A percentile compares a stretch with the other conserved stretches of the same genome.
Evolutionary conservation across 192 early-diverging fungal genomes (phyloP).

Genomic region (Entrophospora sp.): DNA sequence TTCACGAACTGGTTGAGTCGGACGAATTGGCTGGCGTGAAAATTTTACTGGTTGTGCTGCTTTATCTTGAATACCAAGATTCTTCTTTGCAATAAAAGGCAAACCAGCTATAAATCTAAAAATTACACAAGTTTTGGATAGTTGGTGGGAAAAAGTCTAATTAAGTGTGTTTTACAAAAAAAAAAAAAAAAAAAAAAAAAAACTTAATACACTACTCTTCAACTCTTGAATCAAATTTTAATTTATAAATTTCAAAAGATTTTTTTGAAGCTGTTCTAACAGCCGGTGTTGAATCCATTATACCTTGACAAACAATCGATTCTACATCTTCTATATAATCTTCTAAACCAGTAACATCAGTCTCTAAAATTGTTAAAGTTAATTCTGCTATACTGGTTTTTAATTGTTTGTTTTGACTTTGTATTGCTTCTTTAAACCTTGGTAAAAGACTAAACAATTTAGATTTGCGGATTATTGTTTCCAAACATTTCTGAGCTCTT

Average conservation of each 20-base stretch:
- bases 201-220: conserved; percentile 1
- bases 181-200: background rate
- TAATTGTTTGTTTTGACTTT: conserved; percentile 54
- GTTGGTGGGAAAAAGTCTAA: background rate
- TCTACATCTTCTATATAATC: conserved; percentile 35
- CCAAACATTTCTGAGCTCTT: conserved; percentile 51
- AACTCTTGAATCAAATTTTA: conserved; percentile 28
- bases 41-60: background rate
- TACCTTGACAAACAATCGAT: conserved; percentile 34
- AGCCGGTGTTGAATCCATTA: conserved; percentile 39
- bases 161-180: background rate
- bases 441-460: conserved; percentile 45
- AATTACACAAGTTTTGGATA: background rate
- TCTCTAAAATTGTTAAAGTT: conserved; percentile 42
- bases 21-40: too few relatives aligned
- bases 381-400: conserved; percentile 53
- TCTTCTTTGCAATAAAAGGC: background rate
- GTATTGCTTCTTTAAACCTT: conserved; percentile 43
- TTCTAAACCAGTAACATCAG: conserved; percentile 20
- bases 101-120: background rate
- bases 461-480: conserved; percentile 50
- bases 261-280: conserved; percentile 38
- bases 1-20: too few relatives aligned
- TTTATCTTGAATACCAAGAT: conserved; percentile 14
- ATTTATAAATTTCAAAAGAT: conserved; percentile 38